Conservation (phyloP, 805 yeast genomes). For the Hyphopichia homilentoma region DNA sequence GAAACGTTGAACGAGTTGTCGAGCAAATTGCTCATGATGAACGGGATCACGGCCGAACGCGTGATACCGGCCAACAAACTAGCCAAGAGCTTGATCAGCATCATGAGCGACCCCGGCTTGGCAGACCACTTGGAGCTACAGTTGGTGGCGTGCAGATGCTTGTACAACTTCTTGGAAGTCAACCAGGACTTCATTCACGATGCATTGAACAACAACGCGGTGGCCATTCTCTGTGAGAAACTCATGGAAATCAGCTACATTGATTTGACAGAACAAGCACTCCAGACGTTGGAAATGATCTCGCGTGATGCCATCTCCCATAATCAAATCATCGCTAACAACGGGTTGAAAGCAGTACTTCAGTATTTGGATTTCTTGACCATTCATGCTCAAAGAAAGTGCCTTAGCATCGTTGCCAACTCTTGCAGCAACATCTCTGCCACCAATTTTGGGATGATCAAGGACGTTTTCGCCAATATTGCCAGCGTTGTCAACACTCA, state of each 20-base stretch:
- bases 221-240: conserved; percentile 62
- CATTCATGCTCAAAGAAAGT: conserved; percentile 81
- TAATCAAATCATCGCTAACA: conserved; percentile 49
- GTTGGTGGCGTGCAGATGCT: conserved; percentile 76
- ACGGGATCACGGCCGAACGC: conserved; percentile 58
- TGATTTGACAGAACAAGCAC: conserved; percentile 88
- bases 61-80: conserved; percentile 57
- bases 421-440: conserved; percentile 50
- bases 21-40: conserved; percentile 66
- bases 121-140: conserved; percentile 75
- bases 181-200: conserved; percentile 59
- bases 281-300: conserved; percentile 68
- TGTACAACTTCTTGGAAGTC: conserved; percentile 77
- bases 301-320: conserved; percentile 52
- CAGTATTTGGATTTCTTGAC: conserved; percentile 85
- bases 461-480: conserved; percentile 56
- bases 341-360: conserved; percentile 63
- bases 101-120: conserved; percentile 55
- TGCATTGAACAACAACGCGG: conserved; percentile 62
- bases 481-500: conserved; percentile 52
- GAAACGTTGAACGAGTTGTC: conserved; percentile 66
- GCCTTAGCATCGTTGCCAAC: conserved; percentile 68
- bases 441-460: conserved; percentile 44
- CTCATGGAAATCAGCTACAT: conserved; percentile 75
- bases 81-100: conserved; percentile 49